phyloP scores from a whole-genome alignment of 2,329 filamentous ascomycete genomes.

The Hyphodiscus sp. region DNA sequence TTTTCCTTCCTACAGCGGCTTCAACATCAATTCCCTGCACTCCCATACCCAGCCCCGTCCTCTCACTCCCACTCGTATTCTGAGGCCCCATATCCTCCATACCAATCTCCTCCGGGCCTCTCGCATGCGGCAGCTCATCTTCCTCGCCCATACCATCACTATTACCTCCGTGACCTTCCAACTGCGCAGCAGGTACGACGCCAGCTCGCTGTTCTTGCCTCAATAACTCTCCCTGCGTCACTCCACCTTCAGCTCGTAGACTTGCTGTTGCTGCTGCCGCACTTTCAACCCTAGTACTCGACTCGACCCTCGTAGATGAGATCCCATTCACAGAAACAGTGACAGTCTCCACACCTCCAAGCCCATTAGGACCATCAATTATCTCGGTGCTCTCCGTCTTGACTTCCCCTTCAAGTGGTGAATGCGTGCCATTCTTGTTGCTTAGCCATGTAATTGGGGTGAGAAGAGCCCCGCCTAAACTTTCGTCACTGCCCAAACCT shows the following conservation, averaged over 20 bases:
- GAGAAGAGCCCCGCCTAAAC: slow-evolving; percentile 79
- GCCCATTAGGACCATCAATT: slow-evolving; percentile 73
- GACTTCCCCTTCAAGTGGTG: slow-evolving; percentile 39
- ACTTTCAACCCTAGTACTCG: slow-evolving; percentile 16
- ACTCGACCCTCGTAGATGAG: slow-evolving; percentile 42
- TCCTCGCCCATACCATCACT: slow-evolving; percentile 39
- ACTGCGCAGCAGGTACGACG: slow-evolving; percentile 63
- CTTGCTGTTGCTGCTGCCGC: slow-evolving; percentile 15
- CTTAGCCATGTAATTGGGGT: slow-evolving; percentile 89
- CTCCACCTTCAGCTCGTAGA: slow-evolving; percentile 39
- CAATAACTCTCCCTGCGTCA: slow-evolving; percentile 78
- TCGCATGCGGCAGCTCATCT: slow-evolving; percentile 68
- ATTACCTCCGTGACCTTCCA: slow-evolving; percentile 30
- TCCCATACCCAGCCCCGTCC: slow-evolving; percentile 33
- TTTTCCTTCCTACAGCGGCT: slow-evolving; percentile 52
- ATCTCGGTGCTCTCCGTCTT: slow-evolving; percentile 72
- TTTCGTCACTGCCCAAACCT: slow-evolving; percentile 74
- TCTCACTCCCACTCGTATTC: slow-evolving; percentile 30
- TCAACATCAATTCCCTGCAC: slow-evolving; percentile 54
- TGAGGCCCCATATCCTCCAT: slow-evolving; percentile 82
- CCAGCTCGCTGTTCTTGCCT: slow-evolving; percentile 82
- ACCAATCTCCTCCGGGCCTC: slow-evolving; percentile 79
- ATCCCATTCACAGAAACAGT: slow-evolving; percentile 68
- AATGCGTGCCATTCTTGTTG: slow-evolving; percentile 30
- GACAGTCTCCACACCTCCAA: slow-evolving; percentile 74